These are phyloP conservation scores for Vigna reflexopilosa DNA, from an alignment of 306 rosid species.

Conservation along the genomic window DNA sequence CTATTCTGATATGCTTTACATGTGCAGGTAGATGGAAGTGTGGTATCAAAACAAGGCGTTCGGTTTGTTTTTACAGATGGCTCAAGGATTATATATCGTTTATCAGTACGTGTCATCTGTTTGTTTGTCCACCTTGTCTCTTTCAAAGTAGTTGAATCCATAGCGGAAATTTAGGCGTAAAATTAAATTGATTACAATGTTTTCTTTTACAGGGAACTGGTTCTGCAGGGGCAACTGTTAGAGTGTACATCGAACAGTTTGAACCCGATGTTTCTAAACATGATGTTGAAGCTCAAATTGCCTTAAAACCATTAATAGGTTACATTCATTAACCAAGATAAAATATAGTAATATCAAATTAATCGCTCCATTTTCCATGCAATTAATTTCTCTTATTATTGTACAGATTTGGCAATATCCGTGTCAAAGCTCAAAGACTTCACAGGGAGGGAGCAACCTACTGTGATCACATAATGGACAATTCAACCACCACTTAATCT, in stretches of 20 bases:
- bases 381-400: slow-evolving; percentile 32
- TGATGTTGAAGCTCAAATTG: slow-evolving; percentile 83
- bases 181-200: slow-evolving; percentile 25
- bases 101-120: slow-evolving; percentile 70
- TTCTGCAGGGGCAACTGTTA: slow-evolving; percentile 94
- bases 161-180: slow-evolving; percentile 28
- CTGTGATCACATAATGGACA: slow-evolving; percentile 83
- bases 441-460: slow-evolving; percentile 95
- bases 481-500: slow-evolving; percentile 27
- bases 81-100: slow-evolving; percentile 90
- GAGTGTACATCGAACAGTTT: slow-evolving; percentile 92
- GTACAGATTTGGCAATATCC: slow-evolving; percentile 84
- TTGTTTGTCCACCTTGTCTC: slow-evolving; percentile 1
- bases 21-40: slow-evolving; percentile 87
- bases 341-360: not conserved
- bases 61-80: slow-evolving; percentile 96
- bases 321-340: slow-evolving; percentile 20
- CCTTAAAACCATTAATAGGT: slow-evolving; percentile 93
- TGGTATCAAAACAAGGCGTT: slow-evolving; percentile 91
- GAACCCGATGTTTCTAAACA: slow-evolving; percentile 84
- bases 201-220: slow-evolving; percentile 83
- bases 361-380: slow-evolving; percentile 6
- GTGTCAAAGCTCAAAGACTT: slow-evolving; percentile 85
- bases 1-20: slow-evolving; percentile 3
- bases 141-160: slow-evolving; percentile 8